Evolutionary conservation across 2,329 filamentous ascomycete genomes (phyloP).

Genomic region (Epichloe typhina): DNA sequence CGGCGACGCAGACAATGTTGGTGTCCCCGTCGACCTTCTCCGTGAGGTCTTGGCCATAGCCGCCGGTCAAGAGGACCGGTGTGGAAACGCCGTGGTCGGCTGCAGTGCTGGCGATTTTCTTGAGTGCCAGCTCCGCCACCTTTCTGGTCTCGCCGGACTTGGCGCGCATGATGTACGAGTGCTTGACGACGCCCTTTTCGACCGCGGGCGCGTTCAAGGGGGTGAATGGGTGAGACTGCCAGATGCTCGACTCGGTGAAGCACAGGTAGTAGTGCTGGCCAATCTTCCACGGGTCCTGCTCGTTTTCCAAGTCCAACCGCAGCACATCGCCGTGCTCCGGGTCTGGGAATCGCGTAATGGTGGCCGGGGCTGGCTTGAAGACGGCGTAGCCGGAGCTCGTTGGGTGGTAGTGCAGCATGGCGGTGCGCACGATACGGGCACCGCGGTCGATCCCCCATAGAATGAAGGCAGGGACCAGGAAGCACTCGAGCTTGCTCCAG

Average conservation of each 20-base stretch:
- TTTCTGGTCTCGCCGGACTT: slow-evolving; percentile 46
- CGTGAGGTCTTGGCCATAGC: slow-evolving; percentile 43
- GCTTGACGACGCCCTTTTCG: slow-evolving; percentile 26
- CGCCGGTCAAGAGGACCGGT: slow-evolving; percentile 46
- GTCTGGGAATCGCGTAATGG: slow-evolving; percentile 35
- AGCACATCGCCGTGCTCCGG: slow-evolving; percentile 46
- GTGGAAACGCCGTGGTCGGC: slow-evolving; percentile 23
- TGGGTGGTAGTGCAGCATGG: slow-evolving; percentile 47
- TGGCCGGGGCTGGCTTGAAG: slow-evolving; percentile 40
- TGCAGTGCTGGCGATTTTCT: slow-evolving; percentile 19
- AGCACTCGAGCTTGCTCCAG: slow-evolving; percentile 55
- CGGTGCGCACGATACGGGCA: slow-evolving; percentile 43
- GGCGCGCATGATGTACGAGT: slow-evolving; percentile 45
- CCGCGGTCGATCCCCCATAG: slow-evolving; percentile 52
- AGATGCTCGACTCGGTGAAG: slow-evolving; percentile 52
- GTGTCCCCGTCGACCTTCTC: slow-evolving; percentile 26
- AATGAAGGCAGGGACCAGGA: slow-evolving; percentile 51
- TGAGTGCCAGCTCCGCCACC: slow-evolving; percentile 31
- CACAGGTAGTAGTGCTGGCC: slow-evolving; percentile 62
- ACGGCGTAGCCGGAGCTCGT: slow-evolving; percentile 23
- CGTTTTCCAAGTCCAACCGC: slow-evolving; percentile 51
- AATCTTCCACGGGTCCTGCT: slow-evolving; percentile 47
- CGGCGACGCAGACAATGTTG: slow-evolving; percentile 27
- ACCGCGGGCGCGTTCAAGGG: slow-evolving; percentile 40
- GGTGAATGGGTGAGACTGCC: slow-evolving; percentile 63